Evolutionary conservation across 352 stramenopile species (phyloP).

Genomic region (Globisporangium cederbergense): DNA sequence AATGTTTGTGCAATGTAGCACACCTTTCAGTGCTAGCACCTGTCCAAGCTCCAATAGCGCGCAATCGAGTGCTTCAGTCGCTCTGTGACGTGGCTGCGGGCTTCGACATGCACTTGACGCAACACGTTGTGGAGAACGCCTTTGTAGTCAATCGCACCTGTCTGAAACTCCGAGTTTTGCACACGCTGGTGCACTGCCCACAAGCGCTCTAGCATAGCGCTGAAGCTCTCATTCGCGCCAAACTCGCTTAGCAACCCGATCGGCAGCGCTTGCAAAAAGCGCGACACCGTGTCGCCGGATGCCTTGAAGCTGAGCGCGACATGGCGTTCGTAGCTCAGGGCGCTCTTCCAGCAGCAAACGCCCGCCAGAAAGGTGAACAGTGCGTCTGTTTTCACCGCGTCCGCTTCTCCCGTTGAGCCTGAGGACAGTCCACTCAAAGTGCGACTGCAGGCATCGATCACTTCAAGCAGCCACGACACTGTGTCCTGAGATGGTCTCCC

Average conservation of each 20-base stretch:
- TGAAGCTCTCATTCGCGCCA: conserved; percentile 5
- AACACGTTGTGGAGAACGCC: conserved; percentile 1
- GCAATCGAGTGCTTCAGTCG: conserved; percentile 10
- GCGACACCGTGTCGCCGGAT: background rate
- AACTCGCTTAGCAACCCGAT: conserved; percentile 9
- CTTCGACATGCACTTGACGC: conserved; percentile 3
- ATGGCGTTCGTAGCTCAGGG: conserved; percentile 9
- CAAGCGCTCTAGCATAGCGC: conserved; percentile 11
- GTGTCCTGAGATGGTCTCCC: conserved; percentile 4
- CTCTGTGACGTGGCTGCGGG: background rate
- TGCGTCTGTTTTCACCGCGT: conserved; percentile 1
- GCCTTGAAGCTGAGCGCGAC: background rate
- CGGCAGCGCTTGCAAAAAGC: conserved; percentile 1
- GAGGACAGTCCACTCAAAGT: background rate
- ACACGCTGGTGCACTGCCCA: conserved; percentile 6
- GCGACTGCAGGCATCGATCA: conserved; percentile 12
- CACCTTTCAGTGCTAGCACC: conserved; percentile 7
- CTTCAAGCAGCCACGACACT: conserved; percentile 17
- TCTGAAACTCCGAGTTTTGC: background rate
- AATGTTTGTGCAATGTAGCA: background rate
- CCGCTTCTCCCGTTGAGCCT: background rate
- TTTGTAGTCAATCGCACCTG: conserved; percentile 2
- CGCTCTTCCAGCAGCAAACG: conserved; percentile 4
- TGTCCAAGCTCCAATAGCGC: conserved; percentile 16
- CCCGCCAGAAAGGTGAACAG: conserved; percentile 17